phyloP scores from a whole-genome alignment of 2,329 filamentous ascomycete genomes.

The Ophiosphaerella korrae region DNA sequence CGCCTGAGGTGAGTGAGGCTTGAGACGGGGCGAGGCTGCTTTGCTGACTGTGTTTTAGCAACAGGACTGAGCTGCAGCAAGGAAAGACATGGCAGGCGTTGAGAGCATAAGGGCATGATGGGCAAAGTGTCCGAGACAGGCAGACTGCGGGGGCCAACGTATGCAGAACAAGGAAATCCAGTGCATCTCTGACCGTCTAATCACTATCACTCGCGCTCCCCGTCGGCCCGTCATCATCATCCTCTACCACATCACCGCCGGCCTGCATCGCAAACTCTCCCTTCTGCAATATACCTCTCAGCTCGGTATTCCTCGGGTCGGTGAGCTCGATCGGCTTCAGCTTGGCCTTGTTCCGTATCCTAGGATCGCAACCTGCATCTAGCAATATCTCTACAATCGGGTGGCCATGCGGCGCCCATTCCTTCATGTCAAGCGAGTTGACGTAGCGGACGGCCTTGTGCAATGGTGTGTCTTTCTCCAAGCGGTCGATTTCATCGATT shows the following conservation, averaged over 20 bases:
- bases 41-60: conserved; percentile 11
- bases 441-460: conserved; percentile 79
- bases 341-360: conserved; percentile 72
- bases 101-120: too few relatives aligned
- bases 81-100: too few relatives aligned
- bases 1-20: conserved; percentile 60
- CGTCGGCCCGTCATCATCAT: conserved; percentile 54
- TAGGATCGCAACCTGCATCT: conserved; percentile 73
- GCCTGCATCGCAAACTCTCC: conserved; percentile 68
- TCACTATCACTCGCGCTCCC: conserved; percentile 57
- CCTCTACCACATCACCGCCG: conserved; percentile 55
- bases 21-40: conserved; percentile 22
- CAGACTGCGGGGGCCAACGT: neutral
- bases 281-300: conserved; percentile 68
- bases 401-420: conserved; percentile 69
- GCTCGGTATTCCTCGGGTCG: conserved; percentile 69
- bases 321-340: conserved; percentile 74
- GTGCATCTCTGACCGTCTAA: conserved; percentile 8
- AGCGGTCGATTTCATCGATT: conserved; percentile 75
- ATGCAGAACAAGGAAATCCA: neutral
- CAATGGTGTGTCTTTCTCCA: conserved; percentile 77
- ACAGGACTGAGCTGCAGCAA: conserved; percentile 18
- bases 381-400: conserved; percentile 79
- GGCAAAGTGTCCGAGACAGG: too few relatives aligned
- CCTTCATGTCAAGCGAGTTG: conserved; percentile 68